phyloP scores from a whole-genome alignment of 768 basidiomycete genomes.

The Myochromella boudieri region DNA sequence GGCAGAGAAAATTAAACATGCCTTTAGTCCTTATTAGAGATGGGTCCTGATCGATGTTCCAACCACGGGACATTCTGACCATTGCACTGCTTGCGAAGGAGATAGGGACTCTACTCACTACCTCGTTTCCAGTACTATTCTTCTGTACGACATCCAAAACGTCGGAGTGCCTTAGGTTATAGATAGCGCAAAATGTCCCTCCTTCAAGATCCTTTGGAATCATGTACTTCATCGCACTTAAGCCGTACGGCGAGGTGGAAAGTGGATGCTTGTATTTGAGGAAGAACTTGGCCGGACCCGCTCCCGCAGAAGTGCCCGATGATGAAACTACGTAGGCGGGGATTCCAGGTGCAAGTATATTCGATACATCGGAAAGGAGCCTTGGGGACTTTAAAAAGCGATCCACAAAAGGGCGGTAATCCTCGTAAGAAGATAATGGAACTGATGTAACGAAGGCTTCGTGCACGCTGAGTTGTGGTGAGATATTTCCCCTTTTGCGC shows the following conservation, averaged over 20 bases:
- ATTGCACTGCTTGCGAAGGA: slow-evolving; percentile 6
- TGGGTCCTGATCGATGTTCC: slow-evolving; percentile 3
- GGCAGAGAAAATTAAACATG: neutral
- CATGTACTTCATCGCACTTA: neutral
- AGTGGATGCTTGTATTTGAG: slow-evolving; percentile 15
- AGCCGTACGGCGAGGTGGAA: neutral
- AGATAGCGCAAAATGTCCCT: slow-evolving; percentile 4
- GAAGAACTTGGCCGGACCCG: slow-evolving; percentile 13
- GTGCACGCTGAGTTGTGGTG: too few species aligned
- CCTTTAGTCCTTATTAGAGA: slow-evolving; percentile 5
- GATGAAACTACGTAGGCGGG: slow-evolving; percentile 15
- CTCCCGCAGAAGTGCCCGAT: slow-evolving; percentile 17
- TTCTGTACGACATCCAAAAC: slow-evolving; percentile 4
- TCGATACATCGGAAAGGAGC: slow-evolving; percentile 1
- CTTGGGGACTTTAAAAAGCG: slow-evolving; percentile 8
- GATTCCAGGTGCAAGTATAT: slow-evolving; percentile 18
- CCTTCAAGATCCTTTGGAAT: neutral
- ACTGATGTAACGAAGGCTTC: neutral
- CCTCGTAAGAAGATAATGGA: slow-evolving; percentile 9
- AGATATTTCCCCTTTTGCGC: too few species aligned
- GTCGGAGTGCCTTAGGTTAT: slow-evolving; percentile 4
- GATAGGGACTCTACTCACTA: slow-evolving; percentile 6
- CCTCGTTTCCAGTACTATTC: neutral
- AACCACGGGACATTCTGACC: slow-evolving; percentile 2
- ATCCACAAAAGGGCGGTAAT: slow-evolving; percentile 8